Evolutionary conservation across 257 asterid genomes (phyloP).

Genomic region (Fraxinus excelsior): DNA sequence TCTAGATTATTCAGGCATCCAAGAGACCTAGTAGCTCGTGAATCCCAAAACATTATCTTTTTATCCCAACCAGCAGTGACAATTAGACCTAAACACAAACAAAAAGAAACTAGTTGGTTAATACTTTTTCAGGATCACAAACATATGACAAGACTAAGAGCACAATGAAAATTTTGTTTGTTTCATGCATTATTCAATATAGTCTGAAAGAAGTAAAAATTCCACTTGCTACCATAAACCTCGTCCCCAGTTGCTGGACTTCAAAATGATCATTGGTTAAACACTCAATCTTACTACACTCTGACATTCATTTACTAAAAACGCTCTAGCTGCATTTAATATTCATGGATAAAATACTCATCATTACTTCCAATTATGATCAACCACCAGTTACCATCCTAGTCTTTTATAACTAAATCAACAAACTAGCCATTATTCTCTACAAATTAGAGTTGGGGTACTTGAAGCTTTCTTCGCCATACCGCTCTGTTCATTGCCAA

Average conservation of each 20-base stretch:
- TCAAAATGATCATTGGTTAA: slow-evolving; percentile 9
- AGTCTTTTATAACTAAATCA: not conserved
- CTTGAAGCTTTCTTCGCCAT: not conserved
- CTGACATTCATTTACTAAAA: not conserved
- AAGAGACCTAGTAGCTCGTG: slow-evolving; percentile 44
- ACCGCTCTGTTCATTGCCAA: not conserved
- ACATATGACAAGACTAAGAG: slow-evolving; percentile 3
- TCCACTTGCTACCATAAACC: not conserved
- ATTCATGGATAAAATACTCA: too few relatives aligned
- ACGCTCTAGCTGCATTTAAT: too few relatives aligned
- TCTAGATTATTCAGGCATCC: slow-evolving; percentile 49
- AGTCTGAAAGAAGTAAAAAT: slow-evolving; percentile 8
- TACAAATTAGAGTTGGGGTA: not conserved
- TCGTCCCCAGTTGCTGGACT: slow-evolving; percentile 7
- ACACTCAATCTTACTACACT: not conserved
- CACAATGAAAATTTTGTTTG: slow-evolving; percentile 9
- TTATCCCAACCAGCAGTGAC: slow-evolving; percentile 79
- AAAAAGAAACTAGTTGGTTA: not conserved
- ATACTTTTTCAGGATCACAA: not conserved
- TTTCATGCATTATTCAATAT: not conserved
- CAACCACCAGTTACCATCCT: not conserved
- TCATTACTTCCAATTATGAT: not conserved
- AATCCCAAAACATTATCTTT: slow-evolving; percentile 82
- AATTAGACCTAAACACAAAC: slow-evolving; percentile 53
- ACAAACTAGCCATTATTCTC: not conserved